phyloP scores from a whole-genome alignment of 495 filamentous ascomycete species.

The Xylaria intraflava region DNA sequence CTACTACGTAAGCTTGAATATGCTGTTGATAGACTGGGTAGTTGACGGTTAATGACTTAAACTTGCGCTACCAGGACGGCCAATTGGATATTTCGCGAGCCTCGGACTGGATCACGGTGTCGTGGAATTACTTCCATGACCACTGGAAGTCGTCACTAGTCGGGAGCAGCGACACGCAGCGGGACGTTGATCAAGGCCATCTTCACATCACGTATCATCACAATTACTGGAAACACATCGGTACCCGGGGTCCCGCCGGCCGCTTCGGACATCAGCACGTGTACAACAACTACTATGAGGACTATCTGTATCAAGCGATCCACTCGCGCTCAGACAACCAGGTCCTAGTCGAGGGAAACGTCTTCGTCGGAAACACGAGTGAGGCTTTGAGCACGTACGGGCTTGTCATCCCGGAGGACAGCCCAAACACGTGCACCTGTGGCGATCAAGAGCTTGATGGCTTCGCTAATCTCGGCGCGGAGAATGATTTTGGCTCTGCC shows the following conservation, averaged over 20 bases:
- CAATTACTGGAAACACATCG: conserved; percentile 47
- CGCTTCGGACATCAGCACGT: conserved; percentile 48
- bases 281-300: conserved; percentile 44
- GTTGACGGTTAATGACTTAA: too few relatives aligned
- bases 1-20: conserved; percentile 32
- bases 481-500: conserved; percentile 36
- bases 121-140: conserved; percentile 46
- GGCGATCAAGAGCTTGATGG: not conserved
- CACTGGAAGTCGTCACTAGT: conserved; percentile 47
- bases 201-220: conserved; percentile 43
- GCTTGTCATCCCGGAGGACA: conserved; percentile 40
- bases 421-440: conserved; percentile 28
- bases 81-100: conserved; percentile 44
- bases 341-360: conserved; percentile 47
- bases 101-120: conserved; percentile 46
- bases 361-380: conserved; percentile 34
- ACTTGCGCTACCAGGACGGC: conserved; percentile 17
- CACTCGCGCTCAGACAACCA: conserved; percentile 49
- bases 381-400: conserved; percentile 43
- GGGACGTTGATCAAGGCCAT: conserved; percentile 40
- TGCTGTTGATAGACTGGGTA: too few relatives aligned
- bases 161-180: conserved; percentile 28
- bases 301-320: conserved; percentile 42
- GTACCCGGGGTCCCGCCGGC: conserved; percentile 41
- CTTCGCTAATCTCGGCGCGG: conserved; percentile 16